Evolutionary conservation across 768 basidiomycete genomes (phyloP), one percentile per base, ranked within the genome.

Genomic region (Leccinum barrowsii): DNA sequence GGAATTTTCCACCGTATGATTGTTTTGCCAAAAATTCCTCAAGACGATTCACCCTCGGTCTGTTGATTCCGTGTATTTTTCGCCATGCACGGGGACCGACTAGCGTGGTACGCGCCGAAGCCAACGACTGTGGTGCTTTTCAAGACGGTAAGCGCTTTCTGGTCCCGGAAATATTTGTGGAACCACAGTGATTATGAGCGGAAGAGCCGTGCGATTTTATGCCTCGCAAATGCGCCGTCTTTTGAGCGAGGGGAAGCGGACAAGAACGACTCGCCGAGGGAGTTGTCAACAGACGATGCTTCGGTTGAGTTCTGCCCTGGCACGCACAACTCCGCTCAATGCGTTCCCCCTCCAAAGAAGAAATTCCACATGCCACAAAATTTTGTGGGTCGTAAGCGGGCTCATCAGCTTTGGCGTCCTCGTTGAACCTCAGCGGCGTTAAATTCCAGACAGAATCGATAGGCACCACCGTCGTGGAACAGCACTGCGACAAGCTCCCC

Each of bases 1-100:
- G 53, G 58, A 58, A 61, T 70, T 68, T 70, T 70, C 59, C 61
- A 66, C 70, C 70, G 69, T 59, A 19, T 51, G 56, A 52, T 40
- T 55, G 32, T 52, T 32, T 47, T 52, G 65, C 50, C 65, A 58
- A 49, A 40, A 62, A 55, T n/a, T 50, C 30, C 19, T 13, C 55
- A 51, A 61, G 47, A 59, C 13, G 55, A 30, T 44, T 55, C 32
- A 8, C 30, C 52, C 12, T 44, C 44, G 26, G 26, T 40, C 48
- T 57, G 51, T 28, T 40, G 58, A 46, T 55, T 30, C 52, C 57
- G 42, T 52, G 55, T 52, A 50, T 46, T 61, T 59, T 51, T 55
- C 21, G 52, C 52, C 11, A 26, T 46, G 52, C n/a, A 13, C 50
- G 30, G 54, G 28, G 32, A 54, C 8, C 49, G 42, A 19, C 37